Base-by-base conservation (phyloP, 1,284 basidiomycete genomes). In the Baeospora myosura region DNA sequence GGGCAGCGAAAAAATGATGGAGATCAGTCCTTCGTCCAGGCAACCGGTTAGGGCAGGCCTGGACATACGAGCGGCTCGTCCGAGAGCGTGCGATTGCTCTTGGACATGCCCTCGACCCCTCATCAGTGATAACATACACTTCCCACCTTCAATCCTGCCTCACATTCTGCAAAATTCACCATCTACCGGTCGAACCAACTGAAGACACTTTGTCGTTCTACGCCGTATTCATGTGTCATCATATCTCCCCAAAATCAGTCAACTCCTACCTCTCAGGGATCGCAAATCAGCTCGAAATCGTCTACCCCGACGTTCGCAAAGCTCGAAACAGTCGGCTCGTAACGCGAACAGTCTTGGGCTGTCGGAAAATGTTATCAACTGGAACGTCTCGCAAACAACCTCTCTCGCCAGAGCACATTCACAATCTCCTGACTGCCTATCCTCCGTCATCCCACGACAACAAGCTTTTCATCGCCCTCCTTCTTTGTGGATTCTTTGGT, bases 161-260 rank as follows among this genome's bases (percentile, higher is more conserved):
- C 21, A 40, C 43, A 1, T 65, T 64, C 37, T 60, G 55, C 29
- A 6, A 49, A 0, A 2, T 51, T 0, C 66, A 69, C 38, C 14
- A 54, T 5, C 50, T 67, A 2, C 48, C 59, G 0, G 11, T 58
- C 1, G 45, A 60, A 0, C 67, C 66, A 0, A 59, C 62, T 0
- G 14, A 43, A 3, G 52, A 63, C 21, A 62, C 58, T 0, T 37
- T 64, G 0, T 51, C 44, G 5, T 49, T 59, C n/a, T 60, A 31
- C 28, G 32, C 49, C 5, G 49, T 56, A 0, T 61, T 49, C 38
- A 61, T 61, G 56, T 56, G 25, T 7, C 42, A 49, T 17, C 48
- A 54, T 37, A 53, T 59, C 30, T 41, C 38, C 25, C 57, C 46
- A 3, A 7, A 30, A 0, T 54, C 59, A 0, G 55, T 62, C 4